Percentiles rank a stretch among this genome's conserved stretches.
phyloP scores from a whole-genome alignment of 331 rosid species.

The Stylosanthes scabra region DNA sequence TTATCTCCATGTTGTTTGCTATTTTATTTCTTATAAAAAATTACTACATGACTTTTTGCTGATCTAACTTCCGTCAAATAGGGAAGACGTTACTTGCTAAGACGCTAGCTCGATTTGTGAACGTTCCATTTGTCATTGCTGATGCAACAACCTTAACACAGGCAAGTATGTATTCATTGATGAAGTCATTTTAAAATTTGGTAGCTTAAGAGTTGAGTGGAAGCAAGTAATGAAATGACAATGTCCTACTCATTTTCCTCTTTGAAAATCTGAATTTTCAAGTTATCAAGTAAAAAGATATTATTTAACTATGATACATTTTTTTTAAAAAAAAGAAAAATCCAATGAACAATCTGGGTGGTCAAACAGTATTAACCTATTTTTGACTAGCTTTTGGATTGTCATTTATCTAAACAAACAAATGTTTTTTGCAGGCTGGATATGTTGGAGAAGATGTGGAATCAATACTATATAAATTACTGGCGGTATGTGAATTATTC shows the following conservation, averaged over 20 bases:
- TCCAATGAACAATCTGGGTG: conserved; percentile 9
- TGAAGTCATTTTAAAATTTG: conserved; percentile 18
- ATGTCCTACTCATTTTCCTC: conserved; percentile 7
- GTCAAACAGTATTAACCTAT: conserved; percentile 11
- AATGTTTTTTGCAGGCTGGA: conserved; percentile 68
- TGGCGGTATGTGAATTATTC: conserved; percentile 56
- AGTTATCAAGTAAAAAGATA: not conserved
- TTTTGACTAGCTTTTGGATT: conserved; percentile 4
- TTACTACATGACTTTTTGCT: conserved; percentile 34
- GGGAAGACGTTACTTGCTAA: conserved; percentile 96
- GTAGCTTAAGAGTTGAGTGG: not conserved
- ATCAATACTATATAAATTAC: conserved; percentile 71
- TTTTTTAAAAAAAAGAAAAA: not conserved
- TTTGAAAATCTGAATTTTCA: conserved; percentile 9
- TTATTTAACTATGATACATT: not conserved
- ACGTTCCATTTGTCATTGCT: conserved; percentile 91
- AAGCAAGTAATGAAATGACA: conserved; percentile 27
- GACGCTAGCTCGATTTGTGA: conserved; percentile 91
- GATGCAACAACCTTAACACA: conserved; percentile 95
- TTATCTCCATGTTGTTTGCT: conserved; percentile 6
- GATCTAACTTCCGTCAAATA: conserved; percentile 45
- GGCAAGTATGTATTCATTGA: conserved; percentile 51
- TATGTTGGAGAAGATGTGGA: conserved; percentile 83
- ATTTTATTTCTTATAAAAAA: not conserved
- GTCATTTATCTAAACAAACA: conserved; percentile 39